Percentiles rank a stretch among this genome's conserved stretches.
Conservation (phyloP, 2,329 filamentous ascomycete species). For the Pseudogymnoascus verrucosus region DNA sequence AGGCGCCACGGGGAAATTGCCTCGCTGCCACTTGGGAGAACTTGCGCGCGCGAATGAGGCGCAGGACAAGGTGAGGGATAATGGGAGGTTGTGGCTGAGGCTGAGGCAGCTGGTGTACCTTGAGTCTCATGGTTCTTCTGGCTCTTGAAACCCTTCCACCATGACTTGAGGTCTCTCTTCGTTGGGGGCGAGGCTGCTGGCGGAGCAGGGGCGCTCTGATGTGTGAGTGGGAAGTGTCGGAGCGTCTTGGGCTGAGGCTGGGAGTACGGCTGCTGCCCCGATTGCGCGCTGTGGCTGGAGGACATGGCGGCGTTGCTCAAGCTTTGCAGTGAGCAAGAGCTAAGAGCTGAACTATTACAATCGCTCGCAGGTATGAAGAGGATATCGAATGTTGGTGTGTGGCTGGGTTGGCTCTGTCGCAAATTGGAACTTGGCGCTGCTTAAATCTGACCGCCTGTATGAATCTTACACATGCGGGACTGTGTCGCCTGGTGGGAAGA, state of each 20-base stretch:
- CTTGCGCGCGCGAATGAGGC: neutral
- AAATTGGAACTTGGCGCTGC: neutral
- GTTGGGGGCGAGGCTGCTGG: slow-evolving; percentile 61
- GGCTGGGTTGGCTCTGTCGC: neutral
- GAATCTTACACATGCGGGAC: neutral
- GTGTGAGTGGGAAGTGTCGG: neutral
- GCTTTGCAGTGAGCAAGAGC: slow-evolving; percentile 1
- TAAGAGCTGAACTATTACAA: neutral
- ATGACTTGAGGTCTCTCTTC: slow-evolving; percentile 83
- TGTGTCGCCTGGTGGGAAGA: neutral
- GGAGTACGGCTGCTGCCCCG: neutral
- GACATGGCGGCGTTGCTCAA: slow-evolving; percentile 2
- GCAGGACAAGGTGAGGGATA: neutral
- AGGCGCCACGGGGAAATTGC: neutral
- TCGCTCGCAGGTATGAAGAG: neutral
- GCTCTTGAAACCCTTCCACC: slow-evolving; percentile 92
- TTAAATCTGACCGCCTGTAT: neutral
- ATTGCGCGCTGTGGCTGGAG: neutral
- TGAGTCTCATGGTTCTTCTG: slow-evolving; percentile 48
- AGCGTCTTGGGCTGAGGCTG: neutral
- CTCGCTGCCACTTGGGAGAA: neutral
- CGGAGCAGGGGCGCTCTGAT: neutral
- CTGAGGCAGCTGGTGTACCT: slow-evolving; percentile 35
- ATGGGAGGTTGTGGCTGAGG: slow-evolving; percentile 1
- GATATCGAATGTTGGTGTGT: neutral